A percentile compares a stretch with the other conserved stretches of the same genome.
Conservation (phyloP, 306 rosid genomes). For the Cicer chorassanicum region DNA sequence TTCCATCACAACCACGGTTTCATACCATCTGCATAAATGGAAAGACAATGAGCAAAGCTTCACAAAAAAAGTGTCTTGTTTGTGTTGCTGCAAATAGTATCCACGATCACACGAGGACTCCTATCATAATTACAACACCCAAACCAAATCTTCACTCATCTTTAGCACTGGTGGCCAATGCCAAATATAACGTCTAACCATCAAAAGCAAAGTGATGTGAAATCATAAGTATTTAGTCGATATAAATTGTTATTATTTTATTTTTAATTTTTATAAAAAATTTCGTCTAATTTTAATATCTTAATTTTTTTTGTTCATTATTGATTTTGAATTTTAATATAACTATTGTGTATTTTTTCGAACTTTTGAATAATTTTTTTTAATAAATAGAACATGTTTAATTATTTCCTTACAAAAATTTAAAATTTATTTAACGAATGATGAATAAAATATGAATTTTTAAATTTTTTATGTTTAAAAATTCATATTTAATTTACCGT, state of each 20-base stretch:
- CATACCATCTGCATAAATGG: background rate
- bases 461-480: no score
- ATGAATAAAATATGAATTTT: no score
- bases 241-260: no score
- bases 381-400: no score
- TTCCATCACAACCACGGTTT: conserved; percentile 9
- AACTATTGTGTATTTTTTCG: no score
- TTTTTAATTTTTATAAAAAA: background rate
- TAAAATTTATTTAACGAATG: no score
- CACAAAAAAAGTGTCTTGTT: conserved; percentile 12
- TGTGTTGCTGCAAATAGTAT: conserved; percentile 29
- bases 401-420: no score
- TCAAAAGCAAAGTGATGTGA: conserved; percentile 35
- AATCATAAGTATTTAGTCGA: background rate
- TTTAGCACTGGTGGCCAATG: conserved; percentile 1
- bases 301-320: background rate
- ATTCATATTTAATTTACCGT: no score
- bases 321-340: no score
- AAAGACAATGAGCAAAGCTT: conserved; percentile 25
- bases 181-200: conserved; percentile 39
- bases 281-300: background rate
- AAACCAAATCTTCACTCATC: conserved; percentile 4
- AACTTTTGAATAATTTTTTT: no score
- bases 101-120: background rate
- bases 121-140: background rate